These are phyloP conservation scores for Rosa lucieae DNA, from an alignment of 306 rosid species.

Conservation along the genomic window DNA sequence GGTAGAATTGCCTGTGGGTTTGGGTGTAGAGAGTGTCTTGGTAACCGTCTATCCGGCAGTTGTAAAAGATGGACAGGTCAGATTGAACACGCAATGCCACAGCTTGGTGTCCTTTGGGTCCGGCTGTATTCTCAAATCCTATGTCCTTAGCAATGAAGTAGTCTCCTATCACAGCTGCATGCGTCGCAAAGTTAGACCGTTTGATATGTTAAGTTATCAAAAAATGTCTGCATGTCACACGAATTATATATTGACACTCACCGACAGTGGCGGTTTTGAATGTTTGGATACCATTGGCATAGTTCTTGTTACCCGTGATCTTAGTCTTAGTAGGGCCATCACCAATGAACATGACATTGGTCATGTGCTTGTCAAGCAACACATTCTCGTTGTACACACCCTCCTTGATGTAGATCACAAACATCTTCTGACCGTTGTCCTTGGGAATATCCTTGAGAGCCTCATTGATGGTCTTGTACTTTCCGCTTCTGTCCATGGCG, in stretches of 20 bases:
- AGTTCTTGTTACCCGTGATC: conserved; percentile 47
- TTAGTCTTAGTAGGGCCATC: conserved; percentile 74
- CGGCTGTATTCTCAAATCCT: conserved; percentile 62
- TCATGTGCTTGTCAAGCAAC: conserved; percentile 29
- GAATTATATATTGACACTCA: conserved; percentile 25
- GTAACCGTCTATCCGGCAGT: conserved; percentile 52
- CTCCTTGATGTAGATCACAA: conserved; percentile 68
- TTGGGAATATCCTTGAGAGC: conserved; percentile 55
- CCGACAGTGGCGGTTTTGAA: conserved; percentile 61
- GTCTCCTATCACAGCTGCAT: conserved; percentile 49
- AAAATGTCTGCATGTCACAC: neutral
- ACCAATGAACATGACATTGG: conserved; percentile 52
- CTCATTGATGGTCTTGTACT: conserved; percentile 52
- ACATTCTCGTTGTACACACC: conserved; percentile 64
- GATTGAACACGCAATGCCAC: conserved; percentile 51
- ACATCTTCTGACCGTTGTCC: conserved; percentile 28
- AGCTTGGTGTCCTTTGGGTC: conserved; percentile 49
- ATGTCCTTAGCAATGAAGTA: conserved; percentile 63
- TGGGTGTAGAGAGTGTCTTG: conserved; percentile 60
- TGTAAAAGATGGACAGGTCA: conserved; percentile 45
- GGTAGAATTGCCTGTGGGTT: conserved; percentile 53
- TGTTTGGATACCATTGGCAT: conserved; percentile 46
- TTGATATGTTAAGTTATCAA: neutral
- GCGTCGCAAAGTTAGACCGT: neutral
- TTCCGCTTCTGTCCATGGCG: conserved; percentile 64